These are phyloP conservation scores for Agarophyton chilense DNA, from an alignment of 23 red algal species.

Conservation along the genomic window DNA sequence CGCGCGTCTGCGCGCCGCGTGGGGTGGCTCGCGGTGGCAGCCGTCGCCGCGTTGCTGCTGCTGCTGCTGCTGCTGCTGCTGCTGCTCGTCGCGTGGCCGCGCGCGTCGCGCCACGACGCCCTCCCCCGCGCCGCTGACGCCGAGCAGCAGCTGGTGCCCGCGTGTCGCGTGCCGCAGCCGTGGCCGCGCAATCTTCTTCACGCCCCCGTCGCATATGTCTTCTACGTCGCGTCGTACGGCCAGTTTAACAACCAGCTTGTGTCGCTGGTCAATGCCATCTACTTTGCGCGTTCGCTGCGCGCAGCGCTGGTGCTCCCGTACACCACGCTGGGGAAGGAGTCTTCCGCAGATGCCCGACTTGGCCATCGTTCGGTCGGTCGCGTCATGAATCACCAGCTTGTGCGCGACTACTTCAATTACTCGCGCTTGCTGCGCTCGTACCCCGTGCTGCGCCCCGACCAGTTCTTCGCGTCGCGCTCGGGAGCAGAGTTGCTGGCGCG, in stretches of 20 bases:
- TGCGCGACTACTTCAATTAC: slow-evolving; percentile 47
- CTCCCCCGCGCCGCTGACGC: neutral
- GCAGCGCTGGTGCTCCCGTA: slow-evolving; percentile 35
- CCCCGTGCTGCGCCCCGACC: neutral
- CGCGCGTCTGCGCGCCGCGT: neutral
- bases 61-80: too few species aligned
- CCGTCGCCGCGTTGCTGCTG: too few species aligned
- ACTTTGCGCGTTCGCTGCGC: slow-evolving; percentile 12
- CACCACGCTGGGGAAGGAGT: slow-evolving; percentile 44
- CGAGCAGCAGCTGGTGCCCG: neutral
- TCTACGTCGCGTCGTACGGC: slow-evolving; percentile 26
- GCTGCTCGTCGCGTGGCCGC: too few species aligned
- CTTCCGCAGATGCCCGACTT: neutral
- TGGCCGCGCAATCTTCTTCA: neutral
- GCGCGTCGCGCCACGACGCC: neutral
- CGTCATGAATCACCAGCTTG: neutral
- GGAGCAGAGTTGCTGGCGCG: neutral
- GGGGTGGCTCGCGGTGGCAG: neutral
- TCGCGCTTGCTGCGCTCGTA: neutral
- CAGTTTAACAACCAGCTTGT: slow-evolving; percentile 56
- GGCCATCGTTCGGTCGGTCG: neutral
- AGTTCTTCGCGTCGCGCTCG: slow-evolving; percentile 10
- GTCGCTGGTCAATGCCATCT: slow-evolving; percentile 35
- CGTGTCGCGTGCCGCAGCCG: neutral
- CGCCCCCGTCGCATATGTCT: neutral